Evolutionary conservation across 78 protist species (phyloP).

Genomic region (Acrasis kona): DNA sequence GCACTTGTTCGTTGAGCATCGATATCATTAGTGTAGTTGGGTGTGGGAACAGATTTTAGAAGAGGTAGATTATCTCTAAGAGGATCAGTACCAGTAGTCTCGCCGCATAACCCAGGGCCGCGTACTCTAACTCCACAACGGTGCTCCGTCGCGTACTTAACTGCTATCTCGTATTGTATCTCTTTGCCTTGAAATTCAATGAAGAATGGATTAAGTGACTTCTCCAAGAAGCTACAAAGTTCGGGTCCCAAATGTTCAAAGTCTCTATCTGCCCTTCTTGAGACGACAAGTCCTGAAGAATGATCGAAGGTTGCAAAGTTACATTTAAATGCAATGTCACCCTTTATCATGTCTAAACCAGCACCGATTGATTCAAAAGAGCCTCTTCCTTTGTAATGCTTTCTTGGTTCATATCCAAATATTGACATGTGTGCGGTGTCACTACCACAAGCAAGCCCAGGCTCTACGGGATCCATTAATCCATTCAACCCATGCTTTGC

Average conservation of each 20-base stretch:
- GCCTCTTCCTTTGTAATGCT: constrained; percentile 73
- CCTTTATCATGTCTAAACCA: constrained; percentile 69
- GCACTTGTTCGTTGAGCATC: constrained; percentile 26
- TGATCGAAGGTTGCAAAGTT: constrained; percentile 9
- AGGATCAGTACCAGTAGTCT: constrained; percentile 73
- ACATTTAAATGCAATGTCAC: constrained; percentile 75
- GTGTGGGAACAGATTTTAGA: not conserved
- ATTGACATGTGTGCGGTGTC: constrained; percentile 82
- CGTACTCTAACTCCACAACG: constrained; percentile 72
- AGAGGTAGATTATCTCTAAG: constrained; percentile 54
- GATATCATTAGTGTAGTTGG: not conserved
- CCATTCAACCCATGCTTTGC: constrained; percentile 37
- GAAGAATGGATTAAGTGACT: too few relatives aligned
- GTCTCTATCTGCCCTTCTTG: constrained; percentile 61
- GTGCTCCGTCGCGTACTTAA: constrained; percentile 70
- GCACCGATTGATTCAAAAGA: constrained; percentile 81
- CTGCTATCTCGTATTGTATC: constrained; percentile 32
- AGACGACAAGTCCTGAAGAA: not conserved
- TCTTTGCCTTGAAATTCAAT: not conserved
- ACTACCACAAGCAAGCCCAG: constrained; percentile 79
- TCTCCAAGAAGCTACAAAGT: constrained; percentile 27
- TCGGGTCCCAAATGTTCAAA: constrained; percentile 65
- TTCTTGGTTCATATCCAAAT: constrained; percentile 70
- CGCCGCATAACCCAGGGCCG: constrained; percentile 63
- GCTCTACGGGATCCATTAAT: constrained; percentile 66